phyloP scores from a whole-genome alignment of 1,284 basidiomycete genomes.

The Lentinus polychrous region DNA sequence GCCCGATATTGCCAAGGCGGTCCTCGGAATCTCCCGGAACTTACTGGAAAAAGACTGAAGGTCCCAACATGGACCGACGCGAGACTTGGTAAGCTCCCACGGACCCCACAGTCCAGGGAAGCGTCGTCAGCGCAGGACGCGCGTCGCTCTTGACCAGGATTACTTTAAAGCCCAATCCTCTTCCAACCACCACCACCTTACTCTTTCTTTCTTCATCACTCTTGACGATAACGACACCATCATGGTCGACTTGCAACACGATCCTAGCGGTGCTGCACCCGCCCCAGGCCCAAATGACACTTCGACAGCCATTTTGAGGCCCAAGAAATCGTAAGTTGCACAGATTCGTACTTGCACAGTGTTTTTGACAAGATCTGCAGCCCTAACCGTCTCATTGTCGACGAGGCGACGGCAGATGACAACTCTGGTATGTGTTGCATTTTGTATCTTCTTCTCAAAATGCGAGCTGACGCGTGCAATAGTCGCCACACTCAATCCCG shows the following conservation, averaged over 20 bases:
- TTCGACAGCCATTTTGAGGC: slow-evolving; percentile 90
- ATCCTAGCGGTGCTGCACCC: slow-evolving; percentile 73
- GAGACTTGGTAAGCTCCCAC: slow-evolving; percentile 16
- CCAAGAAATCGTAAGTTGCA: slow-evolving; percentile 89
- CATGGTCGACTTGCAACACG: slow-evolving; percentile 34
- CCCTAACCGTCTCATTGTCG: slow-evolving; percentile 91
- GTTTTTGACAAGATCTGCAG: slow-evolving; percentile 34
- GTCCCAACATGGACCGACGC: neutral
- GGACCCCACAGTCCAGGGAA: slow-evolving; percentile 28
- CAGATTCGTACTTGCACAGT: neutral
- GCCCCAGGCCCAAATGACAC: slow-evolving; percentile 76
- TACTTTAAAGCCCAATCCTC: slow-evolving; percentile 20
- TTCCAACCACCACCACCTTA: slow-evolving; percentile 11
- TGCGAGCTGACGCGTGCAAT: slow-evolving; percentile 2
- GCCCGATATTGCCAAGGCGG: neutral
- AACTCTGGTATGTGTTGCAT: slow-evolving; percentile 63
- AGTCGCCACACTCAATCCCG: slow-evolving; percentile 91
- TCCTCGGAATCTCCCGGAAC: slow-evolving; percentile 5
- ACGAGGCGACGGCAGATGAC: slow-evolving; percentile 87
- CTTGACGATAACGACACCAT: slow-evolving; percentile 14
- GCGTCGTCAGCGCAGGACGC: slow-evolving; percentile 27
- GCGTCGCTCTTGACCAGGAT: slow-evolving; percentile 32
- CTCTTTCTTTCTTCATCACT: slow-evolving; percentile 13
- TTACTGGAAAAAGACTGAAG: slow-evolving; percentile 21
- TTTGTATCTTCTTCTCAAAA: neutral